A percentile compares a stretch with the other conserved stretches of the same genome.
phyloP scores from a whole-genome alignment of 2,329 filamentous ascomycete species.

The Trichoderma hamatum region DNA sequence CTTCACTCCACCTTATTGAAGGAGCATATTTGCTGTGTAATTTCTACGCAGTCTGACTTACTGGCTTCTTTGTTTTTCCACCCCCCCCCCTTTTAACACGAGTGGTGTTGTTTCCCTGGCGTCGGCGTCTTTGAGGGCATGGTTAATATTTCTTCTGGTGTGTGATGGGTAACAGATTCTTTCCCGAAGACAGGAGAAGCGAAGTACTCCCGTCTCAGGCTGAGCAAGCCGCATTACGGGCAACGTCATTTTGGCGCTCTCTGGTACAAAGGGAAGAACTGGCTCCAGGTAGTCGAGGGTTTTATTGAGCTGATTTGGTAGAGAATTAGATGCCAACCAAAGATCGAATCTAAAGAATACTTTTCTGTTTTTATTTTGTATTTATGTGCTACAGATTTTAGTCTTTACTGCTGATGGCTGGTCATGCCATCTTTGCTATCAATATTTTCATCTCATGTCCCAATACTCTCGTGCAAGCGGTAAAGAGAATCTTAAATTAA shows the following conservation, averaged over 20 bases:
- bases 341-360: conserved; percentile 24
- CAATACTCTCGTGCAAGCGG: not conserved
- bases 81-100: conserved; percentile 16
- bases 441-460: not conserved
- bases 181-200: conserved; percentile 10
- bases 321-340: conserved; percentile 25
- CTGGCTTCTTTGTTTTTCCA: conserved; percentile 10
- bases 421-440: not conserved
- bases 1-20: not conserved
- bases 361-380: not conserved
- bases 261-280: not conserved
- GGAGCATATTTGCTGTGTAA: conserved; percentile 3
- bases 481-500: not conserved
- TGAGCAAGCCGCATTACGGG: not conserved
- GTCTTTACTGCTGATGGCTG: not conserved
- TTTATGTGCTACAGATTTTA: not conserved
- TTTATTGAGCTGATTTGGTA: conserved; percentile 24
- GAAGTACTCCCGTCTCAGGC: conserved; percentile 1
- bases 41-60: not conserved
- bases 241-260: not conserved
- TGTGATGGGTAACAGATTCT: conserved; percentile 2
- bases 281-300: conserved; percentile 10
- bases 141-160: conserved; percentile 11
- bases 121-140: conserved; percentile 37
- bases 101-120: conserved; percentile 36